Evolutionary conservation across 345 rosid species (phyloP), one percentile per base, ranked within the genome.

Genomic region (Bruguiera sexangula): DNA sequence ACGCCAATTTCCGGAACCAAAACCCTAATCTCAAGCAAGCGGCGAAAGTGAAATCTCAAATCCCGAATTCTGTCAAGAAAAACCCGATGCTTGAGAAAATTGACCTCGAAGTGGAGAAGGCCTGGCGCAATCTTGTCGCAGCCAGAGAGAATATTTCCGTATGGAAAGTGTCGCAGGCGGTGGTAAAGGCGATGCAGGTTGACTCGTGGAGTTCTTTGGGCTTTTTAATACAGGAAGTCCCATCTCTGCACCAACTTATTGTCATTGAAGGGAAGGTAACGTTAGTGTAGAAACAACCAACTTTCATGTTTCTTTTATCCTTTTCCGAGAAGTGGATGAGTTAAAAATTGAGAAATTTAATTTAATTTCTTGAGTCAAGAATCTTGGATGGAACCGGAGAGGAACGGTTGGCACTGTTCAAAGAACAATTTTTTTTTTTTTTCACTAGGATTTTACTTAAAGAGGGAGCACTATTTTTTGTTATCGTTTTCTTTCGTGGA

Each of bases 181-280:
- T 73, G 68, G 71, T 87, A 30, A 37, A 63, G 66, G 62, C 64
- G 4, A 79, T 89, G 70, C 77, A 75, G 75, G 87, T 76, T 51
- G 88, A 88, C 65, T 86, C 96, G 32, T 89, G 97, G 97, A 85
- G 77, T 60, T 81, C 90, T 0, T 73, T 95, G 62, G 93, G 95
- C 1, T 81, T 89, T 46, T 78, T 77, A 64, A 84, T 91, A 95
- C 90, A 87, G 80, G 88, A 84, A 37, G 83, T 91, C 69, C 90
- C 90, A 6, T 75, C 97, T 6, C 83, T 94, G 30, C 79, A 81
- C 34, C 78, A 79, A 63, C 89, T 91, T 64, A 88, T 89, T 77
- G 52, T 71, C 37, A 60, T 75, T 37, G 98, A 94, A 83, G 84
- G 90, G 63, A 89, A 86, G 93, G 98, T 77, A 68, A 34, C 30